phyloP scores from a whole-genome alignment of 2,329 filamentous ascomycete genomes.

The Cladorrhinum sp. region DNA sequence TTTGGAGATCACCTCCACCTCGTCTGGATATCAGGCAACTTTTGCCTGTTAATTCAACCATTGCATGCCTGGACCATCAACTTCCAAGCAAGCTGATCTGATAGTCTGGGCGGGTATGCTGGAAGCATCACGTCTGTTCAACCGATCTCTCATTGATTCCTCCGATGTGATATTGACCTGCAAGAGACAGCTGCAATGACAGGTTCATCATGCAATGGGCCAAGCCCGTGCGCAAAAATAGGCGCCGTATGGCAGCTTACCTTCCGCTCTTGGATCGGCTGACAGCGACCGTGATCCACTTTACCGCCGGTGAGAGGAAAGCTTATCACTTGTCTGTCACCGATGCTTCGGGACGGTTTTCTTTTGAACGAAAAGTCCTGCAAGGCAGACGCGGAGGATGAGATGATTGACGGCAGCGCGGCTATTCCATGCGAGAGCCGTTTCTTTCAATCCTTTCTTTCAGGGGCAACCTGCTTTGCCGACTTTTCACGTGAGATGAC shows the following conservation, averaged over 20 bases:
- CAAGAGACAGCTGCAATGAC: slow-evolving; percentile 5
- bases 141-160: not conserved
- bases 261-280: slow-evolving; percentile 10
- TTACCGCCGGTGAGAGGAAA: slow-evolving; percentile 10
- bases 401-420: not conserved
- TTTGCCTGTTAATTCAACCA: not conserved
- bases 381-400: not conserved
- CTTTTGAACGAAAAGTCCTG: not conserved
- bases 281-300: not conserved
- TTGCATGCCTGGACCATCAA: slow-evolving; percentile 25
- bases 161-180: slow-evolving; percentile 17
- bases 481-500: not conserved
- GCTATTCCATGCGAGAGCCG: not conserved
- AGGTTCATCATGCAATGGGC: not conserved
- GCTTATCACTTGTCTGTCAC: not conserved
- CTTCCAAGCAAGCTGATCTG: no score
- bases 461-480: no score
- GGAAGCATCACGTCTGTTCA: slow-evolving; percentile 9
- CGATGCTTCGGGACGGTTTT: not conserved
- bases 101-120: slow-evolving; percentile 32
- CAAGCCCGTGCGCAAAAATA: slow-evolving; percentile 18
- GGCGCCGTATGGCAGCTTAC: slow-evolving; percentile 17
- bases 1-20: not conserved
- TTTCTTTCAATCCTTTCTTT: not conserved
- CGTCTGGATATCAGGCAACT: not conserved